Evolutionary conservation across 768 basidiomycete species (phyloP), one percentile per base, ranked within the genome.

Genomic region (Brasilioporus rufonigricans): DNA sequence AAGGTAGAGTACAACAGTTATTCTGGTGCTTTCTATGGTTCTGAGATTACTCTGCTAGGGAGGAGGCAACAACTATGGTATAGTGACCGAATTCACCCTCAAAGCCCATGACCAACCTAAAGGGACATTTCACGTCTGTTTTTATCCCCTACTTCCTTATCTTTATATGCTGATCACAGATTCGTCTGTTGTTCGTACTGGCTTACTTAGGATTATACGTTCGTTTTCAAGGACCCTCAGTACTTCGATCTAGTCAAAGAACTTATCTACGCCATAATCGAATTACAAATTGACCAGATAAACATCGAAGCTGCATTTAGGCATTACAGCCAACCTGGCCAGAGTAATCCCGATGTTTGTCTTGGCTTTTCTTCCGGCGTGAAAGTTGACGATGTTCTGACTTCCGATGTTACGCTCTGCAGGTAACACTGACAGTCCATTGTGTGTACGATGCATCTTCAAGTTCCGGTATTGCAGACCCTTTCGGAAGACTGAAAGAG

Each of bases 11-110:
- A 18, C 32, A 46, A 9, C 19, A 2, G n/a, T 23, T 12, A 18
- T 18, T 29, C 10, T n/a, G n/a, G 4, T 10, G 4, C 23, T 11
- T 14, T 19, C 27, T 1, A 29, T 40, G 26, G 21, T 29, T 29
- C 24, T 35, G 24, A 53, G 32, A 19, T 36, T 53, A 18, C 23
- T 3, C 31, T 14, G 6, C n/a, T n/a, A 65, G 65, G 65, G 65
- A 18, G 65, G 64, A 24, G 46, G 62, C 19, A 67, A 69, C 47
- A 69, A 69, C 32, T 69, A 61, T 35, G 67, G 67, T 26, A 62
- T 69, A 43, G 60, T 68, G 8, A 61, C 66, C 33, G 48, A 58
- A 19, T 66, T 68, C 44, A 65, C 57, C 3, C 48, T 69, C 44
- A 58, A 50, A 26, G 61, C 64, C 6, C 58, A 63, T 44, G 29